Conservation (phyloP, 331 rosid species). For the Acacia concinna region DNA sequence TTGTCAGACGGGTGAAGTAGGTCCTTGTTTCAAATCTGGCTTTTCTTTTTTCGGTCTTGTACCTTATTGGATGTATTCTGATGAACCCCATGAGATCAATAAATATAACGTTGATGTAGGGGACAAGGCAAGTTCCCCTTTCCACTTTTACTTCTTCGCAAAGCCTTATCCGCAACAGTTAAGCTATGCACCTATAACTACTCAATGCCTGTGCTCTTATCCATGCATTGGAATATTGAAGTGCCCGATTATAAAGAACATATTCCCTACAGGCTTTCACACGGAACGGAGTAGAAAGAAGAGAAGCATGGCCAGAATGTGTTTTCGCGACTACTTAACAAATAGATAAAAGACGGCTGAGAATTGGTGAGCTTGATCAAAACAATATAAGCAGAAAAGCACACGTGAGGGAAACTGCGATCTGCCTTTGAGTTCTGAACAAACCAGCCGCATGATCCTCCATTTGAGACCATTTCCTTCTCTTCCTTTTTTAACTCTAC, state of each 20-base stretch:
- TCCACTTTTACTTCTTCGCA: background rate
- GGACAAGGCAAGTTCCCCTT: background rate
- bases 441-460: background rate
- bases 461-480: background rate
- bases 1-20: background rate
- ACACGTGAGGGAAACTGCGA: background rate
- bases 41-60: background rate
- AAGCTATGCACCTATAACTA: background rate
- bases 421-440: background rate
- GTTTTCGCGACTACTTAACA: background rate
- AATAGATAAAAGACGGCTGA: background rate
- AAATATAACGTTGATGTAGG: background rate
- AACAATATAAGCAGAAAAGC: background rate
- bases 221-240: background rate
- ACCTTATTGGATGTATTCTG: background rate
- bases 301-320: slow-evolving; percentile 29
- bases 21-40: background rate
- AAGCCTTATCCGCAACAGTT: background rate
- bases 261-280: slow-evolving; percentile 17
- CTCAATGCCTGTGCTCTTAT: background rate
- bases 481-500: background rate
- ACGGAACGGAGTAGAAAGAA: slow-evolving; percentile 29
- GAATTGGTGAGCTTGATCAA: background rate
- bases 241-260: background rate
- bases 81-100: background rate